These are phyloP conservation scores for Pestalotiopsis sp. DNA, from an alignment of 2,329 filamentous ascomycete species.

Conservation along the genomic window DNA sequence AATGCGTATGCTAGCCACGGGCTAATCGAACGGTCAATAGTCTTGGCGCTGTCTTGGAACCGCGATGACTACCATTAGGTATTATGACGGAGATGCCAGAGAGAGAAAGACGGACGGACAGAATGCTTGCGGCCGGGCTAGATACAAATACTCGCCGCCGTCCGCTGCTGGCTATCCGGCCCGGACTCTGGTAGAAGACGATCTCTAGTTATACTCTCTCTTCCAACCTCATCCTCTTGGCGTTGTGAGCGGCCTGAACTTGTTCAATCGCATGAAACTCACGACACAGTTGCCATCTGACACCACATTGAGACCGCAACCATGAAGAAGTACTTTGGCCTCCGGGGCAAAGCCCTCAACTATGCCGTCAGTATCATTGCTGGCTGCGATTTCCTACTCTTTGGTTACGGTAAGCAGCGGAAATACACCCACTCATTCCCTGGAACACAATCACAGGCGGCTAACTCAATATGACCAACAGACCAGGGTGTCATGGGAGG, in stretches of 20 bases:
- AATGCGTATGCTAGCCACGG: not conserved
- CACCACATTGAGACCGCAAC: slow-evolving; percentile 4
- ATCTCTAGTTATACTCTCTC: not conserved
- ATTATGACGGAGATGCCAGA: not conserved
- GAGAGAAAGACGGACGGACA: not conserved
- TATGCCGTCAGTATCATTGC: slow-evolving; percentile 70
- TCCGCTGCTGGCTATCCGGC: not conserved
- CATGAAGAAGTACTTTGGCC: slow-evolving; percentile 56
- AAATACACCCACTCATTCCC: not conserved
- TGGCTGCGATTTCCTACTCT: slow-evolving; percentile 69
- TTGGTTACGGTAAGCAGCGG: slow-evolving; percentile 49
- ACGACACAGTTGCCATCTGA: not conserved
- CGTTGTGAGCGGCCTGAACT: not conserved
- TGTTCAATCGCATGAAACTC: not conserved
- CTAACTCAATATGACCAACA: slow-evolving; percentile 38
- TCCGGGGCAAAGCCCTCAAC: slow-evolving; percentile 65
- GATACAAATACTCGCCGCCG: not conserved
- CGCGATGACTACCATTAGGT: not conserved
- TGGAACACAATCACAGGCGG: not conserved
- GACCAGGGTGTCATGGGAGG: slow-evolving; percentile 77
- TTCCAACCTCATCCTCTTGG: not conserved
- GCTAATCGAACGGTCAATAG: not conserved
- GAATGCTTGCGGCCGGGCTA: not conserved
- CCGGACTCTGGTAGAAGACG: not conserved
- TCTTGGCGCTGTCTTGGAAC: not conserved